Evolutionary conservation across 139 green algal genomes (phyloP).

Genomic region (Tetradesmus lagerheimii): DNA sequence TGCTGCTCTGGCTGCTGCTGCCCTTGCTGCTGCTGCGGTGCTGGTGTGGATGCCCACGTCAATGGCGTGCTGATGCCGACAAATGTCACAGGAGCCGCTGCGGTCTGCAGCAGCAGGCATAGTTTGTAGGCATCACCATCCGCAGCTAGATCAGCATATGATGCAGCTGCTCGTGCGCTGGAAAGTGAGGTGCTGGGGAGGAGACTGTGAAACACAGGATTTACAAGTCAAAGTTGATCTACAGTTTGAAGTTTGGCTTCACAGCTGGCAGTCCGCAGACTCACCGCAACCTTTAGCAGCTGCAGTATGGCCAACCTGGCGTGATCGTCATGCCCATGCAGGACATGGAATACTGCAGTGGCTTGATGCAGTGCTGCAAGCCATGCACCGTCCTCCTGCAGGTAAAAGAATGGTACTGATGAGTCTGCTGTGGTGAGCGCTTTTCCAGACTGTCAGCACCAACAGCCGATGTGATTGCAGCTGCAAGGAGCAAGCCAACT

Average conservation of each 20-base stretch:
- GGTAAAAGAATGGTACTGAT: too few relatives aligned
- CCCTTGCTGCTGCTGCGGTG: conserved; percentile 14
- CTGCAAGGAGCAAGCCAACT: not conserved
- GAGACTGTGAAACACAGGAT: too few relatives aligned
- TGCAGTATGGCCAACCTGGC: not conserved
- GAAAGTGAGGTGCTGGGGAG: too few relatives aligned
- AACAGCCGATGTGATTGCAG: too few relatives aligned
- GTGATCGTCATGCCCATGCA: conserved; percentile 38
- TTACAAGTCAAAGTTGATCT: too few relatives aligned
- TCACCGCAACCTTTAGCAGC: not conserved
- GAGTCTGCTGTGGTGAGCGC: too few relatives aligned
- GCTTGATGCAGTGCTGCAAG: not conserved
- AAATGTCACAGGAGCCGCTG: conserved; percentile 38
- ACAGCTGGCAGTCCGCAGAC: not conserved
- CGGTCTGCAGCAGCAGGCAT: conserved; percentile 14
- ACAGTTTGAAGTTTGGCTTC: too few relatives aligned
- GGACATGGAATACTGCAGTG: conserved; percentile 22
- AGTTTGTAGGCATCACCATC: not conserved
- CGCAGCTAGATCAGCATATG: not conserved
- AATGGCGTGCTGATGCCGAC: conserved; percentile 67
- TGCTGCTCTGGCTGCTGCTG: conserved; percentile 20
- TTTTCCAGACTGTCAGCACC: too few relatives aligned
- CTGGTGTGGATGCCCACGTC: conserved; percentile 67
- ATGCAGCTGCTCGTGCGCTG: too few relatives aligned
- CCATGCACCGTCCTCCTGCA: conserved; percentile 11